Conservation (phyloP, 768 basidiomycete genomes). For the Pleurotus platypus region DNA sequence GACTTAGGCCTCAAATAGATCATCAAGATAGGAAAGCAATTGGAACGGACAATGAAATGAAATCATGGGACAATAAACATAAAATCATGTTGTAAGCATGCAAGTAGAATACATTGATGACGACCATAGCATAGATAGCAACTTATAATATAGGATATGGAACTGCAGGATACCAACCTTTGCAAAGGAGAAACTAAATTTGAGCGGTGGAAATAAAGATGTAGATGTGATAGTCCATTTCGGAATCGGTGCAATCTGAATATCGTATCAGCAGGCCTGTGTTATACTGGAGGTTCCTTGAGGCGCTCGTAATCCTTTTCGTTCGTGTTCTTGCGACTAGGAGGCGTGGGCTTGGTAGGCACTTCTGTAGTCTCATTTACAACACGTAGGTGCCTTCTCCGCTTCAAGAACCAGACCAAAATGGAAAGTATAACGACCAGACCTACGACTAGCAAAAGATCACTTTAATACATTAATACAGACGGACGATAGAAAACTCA, state of each 20-base stretch:
- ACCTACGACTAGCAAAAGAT: conserved; percentile 2
- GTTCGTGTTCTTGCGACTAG: conserved; percentile 4
- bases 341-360: not conserved
- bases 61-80: too few species aligned
- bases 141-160: too few species aligned
- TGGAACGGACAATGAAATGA: too few species aligned
- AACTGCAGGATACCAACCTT: too few species aligned
- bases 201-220: too few species aligned
- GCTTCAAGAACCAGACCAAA: conserved; percentile 1
- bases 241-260: too few species aligned
- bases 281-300: not conserved
- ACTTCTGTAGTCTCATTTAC: not conserved
- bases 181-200: too few species aligned
- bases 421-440: not conserved
- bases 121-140: too few species aligned
- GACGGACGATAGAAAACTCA: not conserved
- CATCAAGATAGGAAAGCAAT: too few species aligned
- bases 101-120: too few species aligned
- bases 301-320: conserved; percentile 2
- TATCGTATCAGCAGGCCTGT: not conserved
- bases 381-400: not conserved
- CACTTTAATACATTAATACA: not conserved
- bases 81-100: too few species aligned
- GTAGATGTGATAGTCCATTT: too few species aligned
- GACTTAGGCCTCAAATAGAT: conserved; percentile 19